Evolutionary conservation across 1,284 basidiomycete genomes (phyloP).

Genomic region (Exobasidium rhododendri): DNA sequence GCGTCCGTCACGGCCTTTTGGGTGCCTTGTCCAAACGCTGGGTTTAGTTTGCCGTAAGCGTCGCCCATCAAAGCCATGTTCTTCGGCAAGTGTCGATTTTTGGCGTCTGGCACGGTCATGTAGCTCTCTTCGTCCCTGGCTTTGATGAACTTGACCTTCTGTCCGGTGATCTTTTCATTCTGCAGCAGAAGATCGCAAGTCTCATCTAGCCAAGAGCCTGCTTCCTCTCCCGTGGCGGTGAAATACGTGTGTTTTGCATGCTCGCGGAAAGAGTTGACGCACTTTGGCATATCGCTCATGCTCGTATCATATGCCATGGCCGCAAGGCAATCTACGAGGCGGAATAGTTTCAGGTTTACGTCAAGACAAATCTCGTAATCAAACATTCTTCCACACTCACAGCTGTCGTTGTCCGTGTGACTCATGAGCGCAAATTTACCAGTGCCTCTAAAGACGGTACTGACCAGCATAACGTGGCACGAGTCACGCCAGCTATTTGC

Average conservation of each 20-base stretch:
- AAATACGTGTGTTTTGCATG: not conserved
- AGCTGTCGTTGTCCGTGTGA: too few relatives aligned
- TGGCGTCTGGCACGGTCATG: not conserved
- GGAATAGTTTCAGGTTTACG: too few relatives aligned
- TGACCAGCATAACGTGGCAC: too few relatives aligned
- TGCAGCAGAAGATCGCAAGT: not conserved
- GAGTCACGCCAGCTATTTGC: not conserved
- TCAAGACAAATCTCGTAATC: too few relatives aligned
- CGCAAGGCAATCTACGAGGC: too few relatives aligned
- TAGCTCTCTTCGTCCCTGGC: not conserved
- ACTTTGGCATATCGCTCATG: not conserved
- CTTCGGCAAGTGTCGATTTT: not conserved
- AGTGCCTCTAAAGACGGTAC: too few relatives aligned
- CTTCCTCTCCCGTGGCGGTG: not conserved
- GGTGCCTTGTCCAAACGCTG: constrained; percentile 4
- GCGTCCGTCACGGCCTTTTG: constrained; percentile 4
- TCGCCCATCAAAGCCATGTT: not conserved
- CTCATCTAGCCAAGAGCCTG: constrained; percentile 1
- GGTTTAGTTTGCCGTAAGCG: not conserved
- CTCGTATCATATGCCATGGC: not conserved
- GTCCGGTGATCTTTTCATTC: not conserved
- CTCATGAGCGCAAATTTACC: too few relatives aligned
- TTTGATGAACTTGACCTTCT: not conserved
- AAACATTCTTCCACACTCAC: too few relatives aligned
- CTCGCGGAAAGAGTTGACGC: not conserved